These are phyloP conservation scores for Hyaloperonospora arabidopsidis DNA, from an alignment of 352 stramenopile genomes.

Conservation along the genomic window DNA sequence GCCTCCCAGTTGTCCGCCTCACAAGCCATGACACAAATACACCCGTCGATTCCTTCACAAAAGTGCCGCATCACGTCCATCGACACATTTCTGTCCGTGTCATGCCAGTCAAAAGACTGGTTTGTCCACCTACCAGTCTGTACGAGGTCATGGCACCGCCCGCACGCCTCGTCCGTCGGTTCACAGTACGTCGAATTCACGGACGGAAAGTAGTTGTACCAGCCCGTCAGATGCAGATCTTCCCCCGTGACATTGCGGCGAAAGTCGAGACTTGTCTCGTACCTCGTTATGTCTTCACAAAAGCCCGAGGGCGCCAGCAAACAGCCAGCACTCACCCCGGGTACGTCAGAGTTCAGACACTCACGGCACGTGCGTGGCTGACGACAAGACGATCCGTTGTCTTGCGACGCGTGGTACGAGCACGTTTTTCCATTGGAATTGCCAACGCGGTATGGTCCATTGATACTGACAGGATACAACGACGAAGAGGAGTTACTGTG, in stretches of 20 bases:
- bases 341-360: constrained; percentile 50
- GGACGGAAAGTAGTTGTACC: constrained; percentile 63
- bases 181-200: constrained; percentile 62
- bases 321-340: constrained; percentile 33
- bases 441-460: constrained; percentile 31
- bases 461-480: constrained; percentile 19
- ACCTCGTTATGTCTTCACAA: constrained; percentile 49
- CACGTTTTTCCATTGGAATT: constrained; percentile 47
- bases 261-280: constrained; percentile 44
- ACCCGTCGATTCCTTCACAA: constrained; percentile 43
- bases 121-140: constrained; percentile 19
- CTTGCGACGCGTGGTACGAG: constrained; percentile 45
- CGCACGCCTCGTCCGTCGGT: constrained; percentile 40
- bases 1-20: constrained; percentile 42
- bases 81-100: constrained; percentile 27
- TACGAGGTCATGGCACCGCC: constrained; percentile 36
- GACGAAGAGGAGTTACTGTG: constrained; percentile 8
- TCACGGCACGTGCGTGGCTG: constrained; percentile 60
- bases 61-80: constrained; percentile 39
- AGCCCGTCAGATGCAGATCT: constrained; percentile 26
- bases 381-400: constrained; percentile 31
- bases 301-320: constrained; percentile 47
- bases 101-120: constrained; percentile 17
- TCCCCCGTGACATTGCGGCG: constrained; percentile 41
- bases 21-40: constrained; percentile 60